Conservation (phyloP, 31 red algal genomes). For the Odonthalia washingtoniensis region DNA sequence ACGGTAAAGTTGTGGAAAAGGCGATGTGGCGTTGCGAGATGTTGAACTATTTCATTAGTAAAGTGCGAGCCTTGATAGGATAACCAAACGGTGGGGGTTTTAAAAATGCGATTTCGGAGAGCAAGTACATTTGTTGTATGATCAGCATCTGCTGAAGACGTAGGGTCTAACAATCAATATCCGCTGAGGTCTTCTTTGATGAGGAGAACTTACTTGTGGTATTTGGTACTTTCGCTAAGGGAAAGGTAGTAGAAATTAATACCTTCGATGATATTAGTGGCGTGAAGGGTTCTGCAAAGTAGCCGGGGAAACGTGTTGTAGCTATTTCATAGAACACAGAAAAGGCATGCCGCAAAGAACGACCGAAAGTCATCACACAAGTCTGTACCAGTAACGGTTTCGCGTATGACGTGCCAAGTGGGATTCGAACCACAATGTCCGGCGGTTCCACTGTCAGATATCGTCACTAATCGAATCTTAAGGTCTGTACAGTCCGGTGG, state of each 20-base stretch:
- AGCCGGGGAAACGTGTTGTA: constrained; percentile 50
- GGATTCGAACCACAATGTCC: constrained; percentile 48
- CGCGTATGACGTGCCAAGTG: constrained; percentile 38
- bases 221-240: constrained; percentile 15
- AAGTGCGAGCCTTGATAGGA: constrained; percentile 56
- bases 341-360: constrained; percentile 42
- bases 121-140: not conserved
- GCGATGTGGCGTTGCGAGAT: not conserved
- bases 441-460: constrained; percentile 42
- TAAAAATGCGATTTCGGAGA: constrained; percentile 39
- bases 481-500: constrained; percentile 26
- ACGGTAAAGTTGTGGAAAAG: constrained; percentile 15
- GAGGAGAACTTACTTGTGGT: constrained; percentile 36
- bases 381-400: constrained; percentile 13
- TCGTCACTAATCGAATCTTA: constrained; percentile 43
- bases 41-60: constrained; percentile 15
- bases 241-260: constrained; percentile 53
- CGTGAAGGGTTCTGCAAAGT: constrained; percentile 23
- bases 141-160: constrained; percentile 2
- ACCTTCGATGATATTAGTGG: constrained; percentile 38
- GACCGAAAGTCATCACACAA: constrained; percentile 26
- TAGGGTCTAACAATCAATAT: constrained; percentile 48
- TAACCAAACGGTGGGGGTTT: constrained; percentile 1
- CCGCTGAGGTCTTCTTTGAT: constrained; percentile 55
- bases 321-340: constrained; percentile 30